These are phyloP conservation scores for Mycena crocata DNA, from an alignment of 768 basidiomycete genomes.

Conservation along the genomic window DNA sequence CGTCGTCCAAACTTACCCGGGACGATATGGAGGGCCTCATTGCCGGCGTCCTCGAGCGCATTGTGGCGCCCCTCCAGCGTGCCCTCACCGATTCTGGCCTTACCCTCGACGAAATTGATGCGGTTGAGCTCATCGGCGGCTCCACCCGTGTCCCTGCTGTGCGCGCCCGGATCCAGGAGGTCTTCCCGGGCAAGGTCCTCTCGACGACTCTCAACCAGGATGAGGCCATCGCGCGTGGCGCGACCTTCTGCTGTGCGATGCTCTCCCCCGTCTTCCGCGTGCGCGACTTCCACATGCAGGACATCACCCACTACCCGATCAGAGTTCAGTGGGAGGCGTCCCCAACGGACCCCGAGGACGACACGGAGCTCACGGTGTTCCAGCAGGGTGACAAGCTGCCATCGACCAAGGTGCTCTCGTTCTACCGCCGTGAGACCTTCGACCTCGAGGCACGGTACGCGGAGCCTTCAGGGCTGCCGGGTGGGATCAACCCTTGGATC, in stretches of 20 bases:
- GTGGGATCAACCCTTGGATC: constrained; percentile 87
- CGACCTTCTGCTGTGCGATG: constrained; percentile 97
- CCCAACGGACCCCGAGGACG: constrained; percentile 84
- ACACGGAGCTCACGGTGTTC: constrained; percentile 93
- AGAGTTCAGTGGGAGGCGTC: constrained; percentile 88
- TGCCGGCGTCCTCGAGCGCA: constrained; percentile 78
- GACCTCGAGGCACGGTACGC: constrained; percentile 89
- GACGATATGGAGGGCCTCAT: constrained; percentile 88
- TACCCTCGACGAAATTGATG: constrained; percentile 85
- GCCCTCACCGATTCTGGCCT: constrained; percentile 87
- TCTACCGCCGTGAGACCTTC: constrained; percentile 91
- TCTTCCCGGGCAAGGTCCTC: constrained; percentile 86
- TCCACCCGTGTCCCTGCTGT: constrained; percentile 94
- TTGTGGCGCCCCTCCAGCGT: constrained; percentile 78
- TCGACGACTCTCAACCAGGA: constrained; percentile 97
- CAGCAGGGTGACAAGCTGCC: constrained; percentile 87
- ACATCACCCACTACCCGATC: constrained; percentile 90
- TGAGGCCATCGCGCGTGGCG: constrained; percentile 95
- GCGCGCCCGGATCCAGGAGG: constrained; percentile 85
- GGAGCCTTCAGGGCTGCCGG: constrained; percentile 77
- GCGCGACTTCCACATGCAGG: constrained; percentile 91
- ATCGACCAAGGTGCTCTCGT: constrained; percentile 95
- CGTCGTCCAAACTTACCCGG: constrained; percentile 84
- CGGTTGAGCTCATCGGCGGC: constrained; percentile 94
- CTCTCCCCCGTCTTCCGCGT: constrained; percentile 98